These are phyloP conservation scores for Eucalyptus pauciflora DNA, from an alignment of 345 rosid species.

Conservation along the genomic window DNA sequence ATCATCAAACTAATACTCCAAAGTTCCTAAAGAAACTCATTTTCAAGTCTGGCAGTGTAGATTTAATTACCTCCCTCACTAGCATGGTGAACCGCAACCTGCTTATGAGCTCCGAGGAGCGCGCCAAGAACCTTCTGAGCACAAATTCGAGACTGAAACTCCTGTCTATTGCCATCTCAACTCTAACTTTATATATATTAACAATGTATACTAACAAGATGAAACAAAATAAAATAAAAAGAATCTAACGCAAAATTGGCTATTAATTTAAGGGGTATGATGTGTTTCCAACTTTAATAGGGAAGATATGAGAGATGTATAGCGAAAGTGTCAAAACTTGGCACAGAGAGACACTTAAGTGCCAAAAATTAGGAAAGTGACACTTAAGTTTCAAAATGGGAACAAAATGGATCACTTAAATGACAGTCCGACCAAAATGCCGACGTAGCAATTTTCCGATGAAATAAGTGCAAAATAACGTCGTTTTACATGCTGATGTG, in stretches of 20 bases:
- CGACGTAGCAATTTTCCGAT: too few relatives aligned
- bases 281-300: background rate
- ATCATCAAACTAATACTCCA: background rate
- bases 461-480: too few relatives aligned
- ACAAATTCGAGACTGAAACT: slow-evolving; percentile 52
- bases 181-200: background rate
- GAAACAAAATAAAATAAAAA: background rate
- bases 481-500: too few relatives aligned
- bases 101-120: slow-evolving; percentile 41
- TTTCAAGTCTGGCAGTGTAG: too few relatives aligned
- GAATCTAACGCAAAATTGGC: background rate
- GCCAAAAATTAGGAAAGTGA: too few relatives aligned
- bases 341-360: too few relatives aligned
- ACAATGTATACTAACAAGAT: background rate
- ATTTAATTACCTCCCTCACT: slow-evolving; percentile 19
- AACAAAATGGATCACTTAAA: too few relatives aligned
- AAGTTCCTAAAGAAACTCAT: background rate
- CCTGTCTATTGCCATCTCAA: slow-evolving; percentile 55
- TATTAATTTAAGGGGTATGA: background rate
- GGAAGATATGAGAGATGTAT: background rate
- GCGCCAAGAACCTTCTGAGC: slow-evolving; percentile 43
- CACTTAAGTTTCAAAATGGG: too few relatives aligned
- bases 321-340: too few relatives aligned
- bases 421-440: too few relatives aligned
- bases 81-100: slow-evolving; percentile 19